Conservation (phyloP, 495 filamentous ascomycete genomes). For the Penicillium macrosclerotiorum region DNA sequence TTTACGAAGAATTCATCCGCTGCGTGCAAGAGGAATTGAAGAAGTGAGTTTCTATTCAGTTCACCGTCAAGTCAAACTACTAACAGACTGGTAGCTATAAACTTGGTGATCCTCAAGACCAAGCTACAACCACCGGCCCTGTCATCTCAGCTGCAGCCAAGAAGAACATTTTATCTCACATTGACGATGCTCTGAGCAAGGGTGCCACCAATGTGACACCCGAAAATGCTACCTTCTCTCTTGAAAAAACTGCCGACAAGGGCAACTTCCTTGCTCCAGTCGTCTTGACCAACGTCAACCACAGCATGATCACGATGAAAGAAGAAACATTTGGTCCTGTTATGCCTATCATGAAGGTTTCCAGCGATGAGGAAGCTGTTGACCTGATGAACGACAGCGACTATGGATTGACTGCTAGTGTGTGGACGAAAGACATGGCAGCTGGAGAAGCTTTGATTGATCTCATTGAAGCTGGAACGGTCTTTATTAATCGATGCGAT, state of each 20-base stretch:
- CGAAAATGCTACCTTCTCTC: slow-evolving; percentile 66
- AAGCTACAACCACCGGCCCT: slow-evolving; percentile 79
- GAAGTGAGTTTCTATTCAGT: slow-evolving; percentile 18
- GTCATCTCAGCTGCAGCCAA: slow-evolving; percentile 74
- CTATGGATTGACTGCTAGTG: slow-evolving; percentile 92
- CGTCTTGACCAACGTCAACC: slow-evolving; percentile 76
- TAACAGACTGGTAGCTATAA: slow-evolving; percentile 61
- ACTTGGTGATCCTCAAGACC: slow-evolving; percentile 79
- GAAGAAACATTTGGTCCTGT: slow-evolving; percentile 97
- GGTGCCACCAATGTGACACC: slow-evolving; percentile 85
- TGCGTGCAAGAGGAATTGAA: slow-evolving; percentile 74
- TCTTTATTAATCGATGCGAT: slow-evolving; percentile 94
- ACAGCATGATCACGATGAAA: slow-evolving; percentile 86
- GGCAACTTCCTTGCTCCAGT: slow-evolving; percentile 88
- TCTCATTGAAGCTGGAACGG: slow-evolving; percentile 86
- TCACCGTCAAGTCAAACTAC: background rate
- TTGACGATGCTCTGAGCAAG: slow-evolving; percentile 79
- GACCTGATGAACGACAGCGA: slow-evolving; percentile 91
- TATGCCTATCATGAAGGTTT: slow-evolving; percentile 91
- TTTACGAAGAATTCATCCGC: slow-evolving; percentile 77
- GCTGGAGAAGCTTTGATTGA: slow-evolving; percentile 77
- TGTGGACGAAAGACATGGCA: slow-evolving; percentile 90
- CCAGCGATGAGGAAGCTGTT: slow-evolving; percentile 78
- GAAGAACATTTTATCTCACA: slow-evolving; percentile 73
- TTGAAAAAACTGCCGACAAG: slow-evolving; percentile 55